Conservation (phyloP, 495 filamentous ascomycete species). For the Aspergillus sclerotioniger region DNA sequence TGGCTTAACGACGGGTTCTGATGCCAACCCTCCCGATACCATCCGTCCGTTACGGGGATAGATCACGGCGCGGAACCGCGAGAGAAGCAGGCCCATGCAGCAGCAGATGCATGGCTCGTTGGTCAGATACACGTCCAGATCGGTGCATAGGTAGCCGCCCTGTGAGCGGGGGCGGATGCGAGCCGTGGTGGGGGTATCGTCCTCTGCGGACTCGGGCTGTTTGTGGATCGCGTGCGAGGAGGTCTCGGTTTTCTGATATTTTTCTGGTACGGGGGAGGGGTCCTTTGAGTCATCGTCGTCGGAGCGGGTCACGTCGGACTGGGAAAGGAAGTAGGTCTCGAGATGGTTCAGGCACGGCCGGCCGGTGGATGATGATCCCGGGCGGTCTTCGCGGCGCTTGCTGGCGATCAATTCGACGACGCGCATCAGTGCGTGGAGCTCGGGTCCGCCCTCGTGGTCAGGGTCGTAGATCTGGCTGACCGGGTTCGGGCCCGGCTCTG, state of each 20-base stretch:
- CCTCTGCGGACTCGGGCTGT: background rate
- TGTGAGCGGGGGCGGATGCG: constrained; percentile 42
- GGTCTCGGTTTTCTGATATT: constrained; percentile 21
- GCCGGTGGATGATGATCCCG: constrained; percentile 3
- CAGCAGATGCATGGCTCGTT: constrained; percentile 97
- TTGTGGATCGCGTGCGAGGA: constrained; percentile 5
- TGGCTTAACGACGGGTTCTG: constrained; percentile 31
- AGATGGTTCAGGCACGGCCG: constrained; percentile 29
- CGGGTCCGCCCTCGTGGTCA: constrained; percentile 61
- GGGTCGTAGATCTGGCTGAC: constrained; percentile 28
- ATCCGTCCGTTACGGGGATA: constrained; percentile 59
- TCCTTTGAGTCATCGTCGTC: constrained; percentile 3
- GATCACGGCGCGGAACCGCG: constrained; percentile 78
- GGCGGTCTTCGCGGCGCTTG: constrained; percentile 46
- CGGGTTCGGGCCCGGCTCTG: constrained; percentile 28
- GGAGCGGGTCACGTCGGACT: constrained; percentile 11
- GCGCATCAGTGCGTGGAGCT: constrained; percentile 80
- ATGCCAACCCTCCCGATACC: constrained; percentile 40
- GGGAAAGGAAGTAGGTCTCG: constrained; percentile 39
- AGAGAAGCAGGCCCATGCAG: constrained; percentile 92
- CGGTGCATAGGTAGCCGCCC: constrained; percentile 93
- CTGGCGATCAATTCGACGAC: constrained; percentile 85
- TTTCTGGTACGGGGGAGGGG: constrained; percentile 16
- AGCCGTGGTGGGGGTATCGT: constrained; percentile 11
- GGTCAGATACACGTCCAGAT: constrained; percentile 85